Base-by-base conservation (phyloP, 768 basidiomycete genomes). In the Amanita rubescens region DNA sequence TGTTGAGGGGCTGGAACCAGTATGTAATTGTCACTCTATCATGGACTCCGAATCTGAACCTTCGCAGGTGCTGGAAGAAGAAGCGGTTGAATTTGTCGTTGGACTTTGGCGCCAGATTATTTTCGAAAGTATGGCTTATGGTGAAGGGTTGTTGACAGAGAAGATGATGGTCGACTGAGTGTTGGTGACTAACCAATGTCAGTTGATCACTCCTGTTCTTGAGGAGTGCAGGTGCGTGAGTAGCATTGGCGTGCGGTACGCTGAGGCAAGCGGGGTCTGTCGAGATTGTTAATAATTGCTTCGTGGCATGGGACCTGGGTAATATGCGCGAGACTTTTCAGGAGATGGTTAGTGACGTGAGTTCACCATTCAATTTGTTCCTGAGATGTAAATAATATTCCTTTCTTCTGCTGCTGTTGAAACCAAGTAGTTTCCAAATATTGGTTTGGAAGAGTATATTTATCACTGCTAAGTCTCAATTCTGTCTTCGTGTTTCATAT, bases 51-150 rank as follows among this genome's bases (percentile, higher is more conserved):
- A 22, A 37, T 30, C 14, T 49, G 34, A 37, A 43, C 37, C 62
- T 38, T 57, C 55, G 25, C 63, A 96, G 94, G 90, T 96, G 3
- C 74, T 97, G 33, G 93, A 93, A 64, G 94, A 95, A 67, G 94
- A 97, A 65, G 93, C 94, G 5, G 71, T 73, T 24, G 85, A 91
- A 56, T 79, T 94, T 54, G 75, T 81, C n/a, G 67, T 85, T 60
- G 77, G 77, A 56, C 75, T 96, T 45, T 97, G 94, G 94, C 82
- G 91, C 51, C 89, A 92, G 70, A 79, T 95, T 60, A 90, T 93
- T 48, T 95, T 95, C 65, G 94, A 97, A 75, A 93, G 91, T 62
- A 87, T 91, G 81, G 90, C 93, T 24, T 94, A 90, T 66, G 84
- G 81, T 57, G 90, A 94, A 68, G 92, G 92, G 37, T 75, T 95